phyloP scores from a whole-genome alignment of 2,329 filamentous ascomycete species.

The Verticillium isaacii region DNA sequence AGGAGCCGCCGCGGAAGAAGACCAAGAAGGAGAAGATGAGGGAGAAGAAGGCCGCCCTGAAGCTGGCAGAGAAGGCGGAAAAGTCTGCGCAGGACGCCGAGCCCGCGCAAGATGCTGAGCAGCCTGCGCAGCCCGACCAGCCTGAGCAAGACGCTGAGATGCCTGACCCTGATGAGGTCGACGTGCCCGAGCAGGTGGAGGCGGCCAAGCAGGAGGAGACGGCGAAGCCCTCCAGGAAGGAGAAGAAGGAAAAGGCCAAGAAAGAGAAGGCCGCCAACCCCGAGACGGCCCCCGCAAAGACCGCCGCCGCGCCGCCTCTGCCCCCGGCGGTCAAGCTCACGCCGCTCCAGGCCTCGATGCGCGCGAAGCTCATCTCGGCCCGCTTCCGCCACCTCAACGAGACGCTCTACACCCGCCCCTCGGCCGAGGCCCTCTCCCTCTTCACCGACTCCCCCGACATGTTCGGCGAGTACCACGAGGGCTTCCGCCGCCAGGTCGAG shows the following conservation, averaged over 20 bases:
- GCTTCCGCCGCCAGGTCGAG: conserved; percentile 91
- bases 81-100: conserved; percentile 6
- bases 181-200: conserved; percentile 41
- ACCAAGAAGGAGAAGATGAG: conserved; percentile 33
- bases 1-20: conserved; percentile 18
- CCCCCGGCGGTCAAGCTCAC: conserved; percentile 63
- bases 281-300: conserved; percentile 37
- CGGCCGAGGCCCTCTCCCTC: conserved; percentile 72
- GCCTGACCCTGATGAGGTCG: conserved; percentile 28
- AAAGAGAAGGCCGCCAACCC: conserved; percentile 9
- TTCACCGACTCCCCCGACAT: conserved; percentile 86
- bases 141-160: conserved; percentile 20
- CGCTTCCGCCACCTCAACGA: conserved; percentile 98
- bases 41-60: conserved; percentile 17
- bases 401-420: conserved; percentile 90
- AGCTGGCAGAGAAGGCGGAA: conserved; percentile 13
- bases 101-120: background rate
- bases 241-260: conserved; percentile 34
- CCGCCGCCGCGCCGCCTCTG: conserved; percentile 23
- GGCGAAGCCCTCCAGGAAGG: conserved; percentile 76
- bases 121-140: conserved; percentile 45
- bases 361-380: conserved; percentile 87
- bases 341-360: conserved; percentile 89
- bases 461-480: conserved; percentile 93
- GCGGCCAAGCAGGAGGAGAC: conserved; percentile 69